A percentile compares a stretch with the other conserved stretches of the same genome.
phyloP scores from a whole-genome alignment of 345 rosid species.

The Zanthoxylum bungeanum region DNA sequence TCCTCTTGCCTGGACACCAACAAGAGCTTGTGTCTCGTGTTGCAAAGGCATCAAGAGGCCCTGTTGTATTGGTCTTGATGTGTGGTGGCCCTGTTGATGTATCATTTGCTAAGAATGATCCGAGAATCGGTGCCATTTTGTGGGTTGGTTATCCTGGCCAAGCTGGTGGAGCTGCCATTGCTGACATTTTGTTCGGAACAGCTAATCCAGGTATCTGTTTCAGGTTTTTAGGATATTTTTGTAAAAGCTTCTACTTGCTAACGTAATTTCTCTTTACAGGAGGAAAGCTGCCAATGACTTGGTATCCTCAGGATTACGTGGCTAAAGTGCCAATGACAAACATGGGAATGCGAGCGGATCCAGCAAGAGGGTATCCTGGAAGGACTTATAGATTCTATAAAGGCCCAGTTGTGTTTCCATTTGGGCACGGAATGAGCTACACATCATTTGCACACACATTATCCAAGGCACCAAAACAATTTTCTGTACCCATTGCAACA shows the following conservation, averaged over 20 bases:
- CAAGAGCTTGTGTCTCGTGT: conserved; percentile 72
- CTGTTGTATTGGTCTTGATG: conserved; percentile 66
- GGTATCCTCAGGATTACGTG: conserved; percentile 83
- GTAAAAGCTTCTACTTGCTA: no score
- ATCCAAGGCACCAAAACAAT: conserved; percentile 37
- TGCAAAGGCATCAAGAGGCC: conserved; percentile 71
- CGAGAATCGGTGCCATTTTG: conserved; percentile 65
- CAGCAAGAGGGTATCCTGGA: conserved; percentile 70
- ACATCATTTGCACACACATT: conserved; percentile 46
- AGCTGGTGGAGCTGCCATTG: conserved; percentile 89
- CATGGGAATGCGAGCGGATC: conserved; percentile 74
- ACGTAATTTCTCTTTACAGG: conserved; percentile 33
- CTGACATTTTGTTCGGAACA: conserved; percentile 70
- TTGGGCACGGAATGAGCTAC: conserved; percentile 77
- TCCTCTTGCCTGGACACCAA: conserved; percentile 72
- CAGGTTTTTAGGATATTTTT: no score
- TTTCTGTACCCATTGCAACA: conserved; percentile 39
- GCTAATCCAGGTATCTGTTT: conserved; percentile 83
- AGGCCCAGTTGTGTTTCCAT: conserved; percentile 86
- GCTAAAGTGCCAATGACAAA: conserved; percentile 78
- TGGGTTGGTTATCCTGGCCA: conserved; percentile 99
- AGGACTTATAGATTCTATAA: conserved; percentile 90
- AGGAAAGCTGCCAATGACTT: conserved; percentile 90
- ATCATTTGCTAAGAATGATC: conserved; percentile 76
- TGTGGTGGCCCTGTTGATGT: conserved; percentile 86